Percentiles rank a stretch among this genome's conserved stretches.
Conservation (phyloP, 83 land plant species). For the Thuja plicata region DNA sequence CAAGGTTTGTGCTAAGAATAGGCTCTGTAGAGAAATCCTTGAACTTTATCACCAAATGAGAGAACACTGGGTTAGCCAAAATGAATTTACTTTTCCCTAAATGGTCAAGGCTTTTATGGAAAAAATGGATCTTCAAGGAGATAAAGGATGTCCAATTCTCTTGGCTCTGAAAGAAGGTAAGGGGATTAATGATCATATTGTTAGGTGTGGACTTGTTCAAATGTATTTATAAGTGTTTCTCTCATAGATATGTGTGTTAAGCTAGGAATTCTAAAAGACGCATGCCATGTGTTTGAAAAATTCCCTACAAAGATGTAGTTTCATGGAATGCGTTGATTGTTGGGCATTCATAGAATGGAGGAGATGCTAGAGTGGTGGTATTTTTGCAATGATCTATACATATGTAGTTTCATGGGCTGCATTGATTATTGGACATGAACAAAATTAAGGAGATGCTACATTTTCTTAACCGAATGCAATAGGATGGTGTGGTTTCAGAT, state of each 20-base stretch:
- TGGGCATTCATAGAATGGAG: no score
- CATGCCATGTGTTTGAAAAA: slow-evolving; percentile 17
- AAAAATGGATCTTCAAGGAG: background rate
- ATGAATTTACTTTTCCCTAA: slow-evolving; percentile 12
- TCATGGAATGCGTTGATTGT: no score
- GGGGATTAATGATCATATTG: background rate
- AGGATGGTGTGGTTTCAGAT: slow-evolving; percentile 28
- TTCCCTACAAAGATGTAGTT: slow-evolving; percentile 35
- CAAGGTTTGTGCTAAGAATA: background rate
- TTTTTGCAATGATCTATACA: no score
- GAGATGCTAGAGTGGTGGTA: no score
- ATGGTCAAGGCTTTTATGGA: background rate
- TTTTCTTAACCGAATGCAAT: slow-evolving; percentile 32
- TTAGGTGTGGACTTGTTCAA: background rate
- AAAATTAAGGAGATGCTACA: slow-evolving; percentile 23
- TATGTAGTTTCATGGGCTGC: slow-evolving; percentile 61
- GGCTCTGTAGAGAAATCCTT: background rate
- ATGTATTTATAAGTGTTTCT: background rate
- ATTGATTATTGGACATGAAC: slow-evolving; percentile 43
- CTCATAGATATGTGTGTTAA: slow-evolving; percentile 4
- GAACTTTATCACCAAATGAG: slow-evolving; percentile 18
- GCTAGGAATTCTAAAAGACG: background rate
- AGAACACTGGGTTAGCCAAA: background rate
- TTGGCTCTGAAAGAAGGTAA: background rate
- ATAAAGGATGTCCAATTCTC: background rate